A percentile compares a stretch with the other conserved stretches of the same genome.
Conservation (phyloP, 1,284 basidiomycete species). For the Puccinia sorghi region DNA sequence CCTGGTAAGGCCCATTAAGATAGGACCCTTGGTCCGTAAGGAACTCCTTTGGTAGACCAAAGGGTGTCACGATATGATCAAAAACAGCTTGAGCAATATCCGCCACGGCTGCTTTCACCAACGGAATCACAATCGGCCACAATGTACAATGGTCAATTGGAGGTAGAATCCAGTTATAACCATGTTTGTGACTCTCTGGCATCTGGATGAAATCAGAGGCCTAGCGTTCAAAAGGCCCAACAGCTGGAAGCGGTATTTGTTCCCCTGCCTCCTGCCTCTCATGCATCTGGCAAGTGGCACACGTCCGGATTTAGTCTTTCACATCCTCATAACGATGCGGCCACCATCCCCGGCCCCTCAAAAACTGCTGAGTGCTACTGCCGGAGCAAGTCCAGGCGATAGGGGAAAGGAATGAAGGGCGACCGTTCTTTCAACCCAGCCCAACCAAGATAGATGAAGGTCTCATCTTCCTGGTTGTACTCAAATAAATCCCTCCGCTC, state of each 20-base stretch:
- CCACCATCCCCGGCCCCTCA: slow-evolving; percentile 1
- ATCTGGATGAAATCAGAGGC: too few species aligned
- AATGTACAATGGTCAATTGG: slow-evolving; percentile 19
- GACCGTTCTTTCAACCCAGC: background rate
- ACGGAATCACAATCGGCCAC: slow-evolving; percentile 5
- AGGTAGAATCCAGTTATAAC: background rate
- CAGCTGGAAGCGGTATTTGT: background rate
- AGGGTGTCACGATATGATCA: background rate
- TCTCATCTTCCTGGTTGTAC: background rate
- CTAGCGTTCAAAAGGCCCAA: slow-evolving; percentile 21
- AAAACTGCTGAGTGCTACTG: background rate
- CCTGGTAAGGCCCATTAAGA: too few species aligned
- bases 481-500: background rate
- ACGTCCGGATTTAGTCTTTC: background rate
- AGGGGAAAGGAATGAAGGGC: background rate
- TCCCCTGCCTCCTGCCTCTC: background rate
- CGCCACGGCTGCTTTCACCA: background rate
- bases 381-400: background rate
- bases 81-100: background rate
- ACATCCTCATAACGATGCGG: background rate
- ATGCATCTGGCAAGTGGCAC: background rate
- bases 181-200: background rate
- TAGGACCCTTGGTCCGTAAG: too few species aligned
- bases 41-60: too few species aligned
- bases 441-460: background rate